phyloP scores from a whole-genome alignment of 2,329 filamentous ascomycete species.

The Elsinoe batatas region DNA sequence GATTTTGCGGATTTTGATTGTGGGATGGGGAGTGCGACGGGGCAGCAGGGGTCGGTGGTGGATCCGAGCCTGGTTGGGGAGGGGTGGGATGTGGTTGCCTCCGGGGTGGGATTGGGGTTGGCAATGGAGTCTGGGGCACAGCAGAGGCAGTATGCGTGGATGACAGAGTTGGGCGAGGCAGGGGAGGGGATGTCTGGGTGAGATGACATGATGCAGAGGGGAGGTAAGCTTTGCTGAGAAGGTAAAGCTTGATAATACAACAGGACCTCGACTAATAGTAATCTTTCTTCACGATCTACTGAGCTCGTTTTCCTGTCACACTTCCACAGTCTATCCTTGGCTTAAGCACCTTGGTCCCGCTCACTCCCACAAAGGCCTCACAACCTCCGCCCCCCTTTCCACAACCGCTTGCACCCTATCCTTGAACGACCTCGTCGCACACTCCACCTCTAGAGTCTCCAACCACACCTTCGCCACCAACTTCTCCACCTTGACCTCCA shows the following conservation, averaged over 20 bases:
- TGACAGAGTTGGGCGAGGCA: background rate
- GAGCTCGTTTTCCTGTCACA: too few species aligned
- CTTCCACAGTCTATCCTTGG: background rate
- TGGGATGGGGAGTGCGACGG: background rate
- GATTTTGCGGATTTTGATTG: constrained; percentile 6
- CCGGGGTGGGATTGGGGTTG: background rate
- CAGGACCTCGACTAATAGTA: too few species aligned
- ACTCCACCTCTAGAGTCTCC: constrained; percentile 85
- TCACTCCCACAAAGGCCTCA: constrained; percentile 17
- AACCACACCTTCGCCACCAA: constrained; percentile 83
- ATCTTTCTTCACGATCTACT: too few species aligned
- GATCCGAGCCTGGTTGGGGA: constrained; percentile 4
- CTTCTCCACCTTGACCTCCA: constrained; percentile 80
- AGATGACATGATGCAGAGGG: background rate
- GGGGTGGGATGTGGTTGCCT: background rate
- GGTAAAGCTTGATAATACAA: too few species aligned
- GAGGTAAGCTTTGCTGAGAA: too few species aligned
- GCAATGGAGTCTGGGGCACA: background rate
- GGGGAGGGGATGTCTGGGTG: background rate
- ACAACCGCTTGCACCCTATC: constrained; percentile 84
- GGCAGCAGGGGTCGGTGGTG: background rate
- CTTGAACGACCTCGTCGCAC: constrained; percentile 59
- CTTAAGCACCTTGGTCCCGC: too few species aligned
- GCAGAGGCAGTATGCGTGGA: background rate
- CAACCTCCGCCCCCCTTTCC: constrained; percentile 67